Evolutionary conservation across 257 asterid species (phyloP), one percentile per base, ranked within the genome.

Genomic region (Schizonepeta tenuifolia): DNA sequence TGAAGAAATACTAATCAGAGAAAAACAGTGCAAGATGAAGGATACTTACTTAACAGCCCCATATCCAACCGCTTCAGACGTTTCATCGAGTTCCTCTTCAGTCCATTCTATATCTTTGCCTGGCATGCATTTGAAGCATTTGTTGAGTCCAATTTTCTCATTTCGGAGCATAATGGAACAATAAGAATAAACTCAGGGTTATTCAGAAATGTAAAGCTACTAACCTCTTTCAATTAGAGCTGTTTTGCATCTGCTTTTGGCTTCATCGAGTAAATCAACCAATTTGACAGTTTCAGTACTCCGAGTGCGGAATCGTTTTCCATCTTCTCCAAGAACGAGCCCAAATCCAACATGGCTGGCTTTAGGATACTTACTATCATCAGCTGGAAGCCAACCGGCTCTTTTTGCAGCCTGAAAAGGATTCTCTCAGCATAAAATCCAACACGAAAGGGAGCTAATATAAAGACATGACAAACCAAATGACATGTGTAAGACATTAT

Each of bases 1-100:
- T 38, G n/a, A 67, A 15, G 55, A 36, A 53, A 51, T 43, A 36
- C 43, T 28, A 63, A 65, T 60, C 71, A 41, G 50, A 38, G 61
- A 40, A 53, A 51, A 64, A 74, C n/a, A 44, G 20, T 56, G 57
- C 21, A 69, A 43, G 51, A 24, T 21, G 47, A 31, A 65, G 74
- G 73, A 57, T 61, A 71, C 92, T 81, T 77, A 91, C 99, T 95
- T 89, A 35, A 95, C 89, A 77, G 98, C 99, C 31, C 99, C 97
- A 78, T 95, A 95, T 83, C 99, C 99, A 62, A 95, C 83, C 22
- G 98, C 99, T 81, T 95, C 99, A 40, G 98, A 97, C 82, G 90
- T 92, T 79, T 83, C 65, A 53, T 95, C 97, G 17, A 95, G 95
- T 88, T 92, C 99, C 81, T 90, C 97, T 20, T 68, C 86, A 9